Percentiles rank a stretch among this genome's conserved stretches.
Conservation (phyloP, 2,329 filamentous ascomycete species). For the Colletotrichum godetiae region DNA sequence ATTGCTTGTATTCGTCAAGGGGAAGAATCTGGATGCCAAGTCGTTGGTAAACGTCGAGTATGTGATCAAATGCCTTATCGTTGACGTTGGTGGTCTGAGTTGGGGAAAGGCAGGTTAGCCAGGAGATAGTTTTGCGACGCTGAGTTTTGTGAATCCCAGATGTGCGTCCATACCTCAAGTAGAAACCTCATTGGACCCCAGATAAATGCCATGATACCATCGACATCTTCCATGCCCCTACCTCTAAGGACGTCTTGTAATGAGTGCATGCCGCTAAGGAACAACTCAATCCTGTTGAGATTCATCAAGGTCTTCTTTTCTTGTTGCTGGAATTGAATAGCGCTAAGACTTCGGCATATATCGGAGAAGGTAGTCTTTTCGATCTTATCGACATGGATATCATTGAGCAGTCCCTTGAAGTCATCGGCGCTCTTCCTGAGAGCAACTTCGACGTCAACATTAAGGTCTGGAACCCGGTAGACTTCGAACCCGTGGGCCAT, state of each 20-base stretch:
- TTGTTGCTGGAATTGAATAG: constrained; percentile 42
- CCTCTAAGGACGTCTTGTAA: constrained; percentile 29
- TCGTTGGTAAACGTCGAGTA: constrained; percentile 33
- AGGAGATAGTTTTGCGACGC: neutral
- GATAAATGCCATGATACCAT: constrained; percentile 40
- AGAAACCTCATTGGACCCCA: constrained; percentile 45
- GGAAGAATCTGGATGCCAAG: constrained; percentile 14
- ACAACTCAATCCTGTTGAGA: constrained; percentile 40
- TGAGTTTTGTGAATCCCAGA: too few relatives aligned
- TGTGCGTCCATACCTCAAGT: constrained; percentile 33
- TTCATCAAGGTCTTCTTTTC: constrained; percentile 42
- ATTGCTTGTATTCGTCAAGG: neutral
- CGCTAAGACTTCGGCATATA: constrained; percentile 39
- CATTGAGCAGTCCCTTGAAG: constrained; percentile 36
- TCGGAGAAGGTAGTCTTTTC: constrained; percentile 31
- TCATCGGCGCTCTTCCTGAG: constrained; percentile 15
- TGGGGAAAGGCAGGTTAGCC: neutral
- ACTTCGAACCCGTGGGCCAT: constrained; percentile 10
- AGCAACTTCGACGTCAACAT: neutral
- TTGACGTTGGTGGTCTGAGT: constrained; percentile 12
- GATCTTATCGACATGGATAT: constrained; percentile 36
- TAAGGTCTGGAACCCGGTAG: neutral
- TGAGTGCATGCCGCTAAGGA: constrained; percentile 38
- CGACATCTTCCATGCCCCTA: neutral
- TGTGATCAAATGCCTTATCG: constrained; percentile 28